Percentiles rank a stretch among this genome's conserved stretches.
Conservation (phyloP, 306 rosid genomes). For the Betula pendula region DNA sequence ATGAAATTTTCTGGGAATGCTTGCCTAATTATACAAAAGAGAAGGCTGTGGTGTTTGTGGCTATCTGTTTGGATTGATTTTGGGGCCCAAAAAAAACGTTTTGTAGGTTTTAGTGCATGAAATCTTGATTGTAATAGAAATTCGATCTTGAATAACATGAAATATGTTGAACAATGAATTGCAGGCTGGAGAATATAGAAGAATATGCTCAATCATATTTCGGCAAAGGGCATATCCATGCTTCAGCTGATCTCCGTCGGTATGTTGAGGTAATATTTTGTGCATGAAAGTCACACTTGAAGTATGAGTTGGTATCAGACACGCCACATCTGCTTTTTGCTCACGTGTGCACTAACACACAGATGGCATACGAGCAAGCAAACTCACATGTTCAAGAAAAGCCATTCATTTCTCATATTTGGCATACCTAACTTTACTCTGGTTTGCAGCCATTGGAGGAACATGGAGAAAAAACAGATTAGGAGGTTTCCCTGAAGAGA, state of each 20-base stretch:
- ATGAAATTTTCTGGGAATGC: not conserved
- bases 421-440: not conserved
- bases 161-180: constrained; percentile 23
- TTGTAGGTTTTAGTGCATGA: constrained; percentile 1
- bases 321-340: not conserved
- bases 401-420: not conserved
- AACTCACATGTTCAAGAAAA: not conserved
- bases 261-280: constrained; percentile 45
- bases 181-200: constrained; percentile 77
- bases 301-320: constrained; percentile 20
- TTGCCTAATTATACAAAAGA: not conserved
- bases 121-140: not conserved
- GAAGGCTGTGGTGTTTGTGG: not conserved
- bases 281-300: constrained; percentile 16
- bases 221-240: constrained; percentile 64
- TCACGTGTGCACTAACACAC: not conserved
- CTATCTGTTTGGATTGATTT: not conserved
- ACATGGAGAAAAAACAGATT: constrained; percentile 8
- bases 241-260: constrained; percentile 55
- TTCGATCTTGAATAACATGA: not conserved
- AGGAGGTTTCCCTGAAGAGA: not conserved
- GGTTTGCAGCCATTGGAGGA: constrained; percentile 36
- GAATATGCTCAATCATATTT: constrained; percentile 82
- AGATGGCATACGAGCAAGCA: not conserved
- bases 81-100: not conserved